Percentiles rank a stretch among this genome's conserved stretches.
phyloP scores from a whole-genome alignment of 345 rosid genomes.

The Psidium guajava region DNA sequence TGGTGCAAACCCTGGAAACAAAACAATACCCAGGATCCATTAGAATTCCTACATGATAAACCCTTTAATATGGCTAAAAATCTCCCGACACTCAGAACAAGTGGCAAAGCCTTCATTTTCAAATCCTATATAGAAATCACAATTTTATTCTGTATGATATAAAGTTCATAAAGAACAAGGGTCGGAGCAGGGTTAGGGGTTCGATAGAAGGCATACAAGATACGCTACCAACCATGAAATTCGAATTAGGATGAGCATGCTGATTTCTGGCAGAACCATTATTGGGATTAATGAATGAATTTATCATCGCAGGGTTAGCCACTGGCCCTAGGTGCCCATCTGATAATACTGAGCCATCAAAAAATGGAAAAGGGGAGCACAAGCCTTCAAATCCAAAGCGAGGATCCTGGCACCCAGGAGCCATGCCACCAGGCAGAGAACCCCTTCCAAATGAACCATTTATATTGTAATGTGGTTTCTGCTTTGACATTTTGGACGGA shows the following conservation, averaged over 20 bases:
- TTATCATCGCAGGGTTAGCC: constrained; percentile 23
- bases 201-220: not conserved
- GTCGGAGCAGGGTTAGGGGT: not conserved
- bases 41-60: not conserved
- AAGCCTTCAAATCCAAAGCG: constrained; percentile 47
- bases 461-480: constrained; percentile 23
- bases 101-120: not conserved
- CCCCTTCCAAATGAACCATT: constrained; percentile 52
- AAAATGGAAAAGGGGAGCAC: constrained; percentile 33
- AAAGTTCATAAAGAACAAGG: too few species aligned
- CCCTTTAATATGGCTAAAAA: not conserved
- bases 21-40: not conserved
- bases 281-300: constrained; percentile 44
- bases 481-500: constrained; percentile 40
- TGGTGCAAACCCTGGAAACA: constrained; percentile 47
- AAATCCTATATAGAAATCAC: not conserved
- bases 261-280: constrained; percentile 46
- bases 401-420: constrained; percentile 63
- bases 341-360: constrained; percentile 35
- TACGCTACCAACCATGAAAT: constrained; percentile 27
- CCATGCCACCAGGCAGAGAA: constrained; percentile 27
- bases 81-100: not conserved
- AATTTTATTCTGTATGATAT: not conserved
- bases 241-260: constrained; percentile 45
- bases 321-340: constrained; percentile 48